Conservation (phyloP, 2,329 filamentous ascomycete genomes). For the Neopestalotiopsis clavispora region DNA sequence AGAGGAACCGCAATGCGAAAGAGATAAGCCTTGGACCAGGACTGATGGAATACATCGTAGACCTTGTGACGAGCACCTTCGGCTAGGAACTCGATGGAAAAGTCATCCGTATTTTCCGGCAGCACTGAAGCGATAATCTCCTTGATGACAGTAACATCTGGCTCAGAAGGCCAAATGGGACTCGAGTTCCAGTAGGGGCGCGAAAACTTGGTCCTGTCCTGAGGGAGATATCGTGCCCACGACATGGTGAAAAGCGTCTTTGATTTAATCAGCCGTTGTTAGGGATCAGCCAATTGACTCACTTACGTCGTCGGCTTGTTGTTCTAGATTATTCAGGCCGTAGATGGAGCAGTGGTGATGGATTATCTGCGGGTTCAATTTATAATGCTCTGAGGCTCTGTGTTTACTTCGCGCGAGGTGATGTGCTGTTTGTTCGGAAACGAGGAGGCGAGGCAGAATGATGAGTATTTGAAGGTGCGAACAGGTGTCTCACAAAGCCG, state of each 20-base stretch:
- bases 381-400: too few species aligned
- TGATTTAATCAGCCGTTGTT: not conserved
- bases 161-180: slow-evolving; percentile 14
- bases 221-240: slow-evolving; percentile 1
- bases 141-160: slow-evolving; percentile 7
- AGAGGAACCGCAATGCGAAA: slow-evolving; percentile 13
- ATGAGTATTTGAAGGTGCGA: too few species aligned
- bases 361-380: too few species aligned
- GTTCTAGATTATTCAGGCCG: too few species aligned
- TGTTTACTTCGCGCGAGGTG: too few species aligned
- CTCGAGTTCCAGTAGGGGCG: not conserved
- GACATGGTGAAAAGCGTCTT: not conserved
- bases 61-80: slow-evolving; percentile 11
- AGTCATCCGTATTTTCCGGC: not conserved
- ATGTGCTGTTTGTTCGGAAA: too few species aligned
- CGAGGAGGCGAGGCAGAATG: too few species aligned
- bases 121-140: not conserved
- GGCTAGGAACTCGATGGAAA: not conserved
- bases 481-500: too few species aligned
- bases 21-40: not conserved
- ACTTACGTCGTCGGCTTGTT: too few species aligned
- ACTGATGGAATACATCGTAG: not conserved
- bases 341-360: too few species aligned
- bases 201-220: slow-evolving; percentile 4
- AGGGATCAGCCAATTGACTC: too few species aligned